Evolutionary conservation across 371 early-diverging fungal genomes (phyloP).

Genomic region (Mortierella sp.): DNA sequence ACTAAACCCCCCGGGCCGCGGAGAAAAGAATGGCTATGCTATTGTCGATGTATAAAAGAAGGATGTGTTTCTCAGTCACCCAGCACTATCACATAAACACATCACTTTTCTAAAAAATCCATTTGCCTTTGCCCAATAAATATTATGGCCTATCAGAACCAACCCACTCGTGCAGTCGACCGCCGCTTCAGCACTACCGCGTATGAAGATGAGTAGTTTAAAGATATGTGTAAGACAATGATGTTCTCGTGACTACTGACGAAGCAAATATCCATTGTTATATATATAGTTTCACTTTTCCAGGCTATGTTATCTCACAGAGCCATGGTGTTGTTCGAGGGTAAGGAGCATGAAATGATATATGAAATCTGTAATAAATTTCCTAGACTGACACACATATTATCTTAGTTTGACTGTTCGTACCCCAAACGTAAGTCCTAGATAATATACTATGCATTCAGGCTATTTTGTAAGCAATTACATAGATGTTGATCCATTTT

Average conservation of each 20-base stretch:
- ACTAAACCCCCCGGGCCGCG: not conserved
- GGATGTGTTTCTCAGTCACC: too few species aligned
- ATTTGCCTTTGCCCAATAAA: not conserved
- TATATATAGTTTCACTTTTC: constrained; percentile 27
- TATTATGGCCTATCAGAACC: constrained; percentile 7
- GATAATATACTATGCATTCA: not conserved
- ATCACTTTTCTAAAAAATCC: not conserved
- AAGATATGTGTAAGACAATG: too few species aligned
- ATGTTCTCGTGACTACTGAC: not conserved
- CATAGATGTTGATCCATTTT: not conserved
- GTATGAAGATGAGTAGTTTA: not conserved
- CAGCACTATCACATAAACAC: not conserved
- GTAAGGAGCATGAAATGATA: constrained; percentile 12
- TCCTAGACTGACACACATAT: not conserved
- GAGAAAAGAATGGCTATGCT: not conserved
- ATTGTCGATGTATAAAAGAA: not conserved
- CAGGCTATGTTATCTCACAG: constrained; percentile 34
- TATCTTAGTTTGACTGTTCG: constrained; percentile 40
- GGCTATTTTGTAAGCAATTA: not conserved
- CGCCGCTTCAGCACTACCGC: constrained; percentile 51
- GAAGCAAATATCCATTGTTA: not conserved
- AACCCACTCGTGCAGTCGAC: constrained; percentile 34
- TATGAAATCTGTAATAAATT: not conserved
- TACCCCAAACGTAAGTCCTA: constrained; percentile 37
- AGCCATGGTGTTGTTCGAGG: constrained; percentile 54